Evolutionary conservation across 2,329 filamentous ascomycete species (phyloP).

Genomic region (Aspergillus neoniger): DNA sequence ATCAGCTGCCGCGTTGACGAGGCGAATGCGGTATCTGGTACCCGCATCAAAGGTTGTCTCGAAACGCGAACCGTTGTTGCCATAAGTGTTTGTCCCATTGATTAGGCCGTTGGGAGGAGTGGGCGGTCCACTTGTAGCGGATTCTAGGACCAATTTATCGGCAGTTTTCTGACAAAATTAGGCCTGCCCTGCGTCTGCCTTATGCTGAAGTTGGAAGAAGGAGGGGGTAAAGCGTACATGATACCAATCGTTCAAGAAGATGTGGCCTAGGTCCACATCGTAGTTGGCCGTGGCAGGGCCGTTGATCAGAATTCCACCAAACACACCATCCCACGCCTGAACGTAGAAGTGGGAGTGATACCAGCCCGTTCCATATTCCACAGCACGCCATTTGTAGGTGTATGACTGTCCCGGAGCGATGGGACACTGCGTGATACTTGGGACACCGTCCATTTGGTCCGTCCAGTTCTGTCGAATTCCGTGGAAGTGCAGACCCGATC

Average conservation of each 20-base stretch:
- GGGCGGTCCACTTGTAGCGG: not conserved
- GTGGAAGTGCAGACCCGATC: slow-evolving; percentile 36
- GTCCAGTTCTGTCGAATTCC: slow-evolving; percentile 37
- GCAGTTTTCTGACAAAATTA: not conserved
- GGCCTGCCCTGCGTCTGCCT: too few relatives aligned
- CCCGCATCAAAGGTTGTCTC: not conserved
- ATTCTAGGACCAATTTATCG: not conserved
- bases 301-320: slow-evolving; percentile 15
- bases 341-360: slow-evolving; percentile 40
- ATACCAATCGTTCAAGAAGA: not conserved
- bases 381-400: slow-evolving; percentile 41
- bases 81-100: not conserved
- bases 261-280: not conserved
- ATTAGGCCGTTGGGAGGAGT: not conserved
- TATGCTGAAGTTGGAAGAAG: too few relatives aligned
- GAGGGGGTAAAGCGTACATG: not conserved
- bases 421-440: slow-evolving; percentile 43
- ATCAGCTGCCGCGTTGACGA: not conserved
- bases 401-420: slow-evolving; percentile 37
- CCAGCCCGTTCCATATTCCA: slow-evolving; percentile 39
- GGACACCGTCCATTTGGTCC: slow-evolving; percentile 34
- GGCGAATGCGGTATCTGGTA: not conserved
- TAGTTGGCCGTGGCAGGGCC: slow-evolving; percentile 2
- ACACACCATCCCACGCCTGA: slow-evolving; percentile 54
- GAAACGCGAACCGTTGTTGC: not conserved